Evolutionary conservation across 441 rosid genomes (phyloP).

Genomic region (Populus trichocarpa): DNA sequence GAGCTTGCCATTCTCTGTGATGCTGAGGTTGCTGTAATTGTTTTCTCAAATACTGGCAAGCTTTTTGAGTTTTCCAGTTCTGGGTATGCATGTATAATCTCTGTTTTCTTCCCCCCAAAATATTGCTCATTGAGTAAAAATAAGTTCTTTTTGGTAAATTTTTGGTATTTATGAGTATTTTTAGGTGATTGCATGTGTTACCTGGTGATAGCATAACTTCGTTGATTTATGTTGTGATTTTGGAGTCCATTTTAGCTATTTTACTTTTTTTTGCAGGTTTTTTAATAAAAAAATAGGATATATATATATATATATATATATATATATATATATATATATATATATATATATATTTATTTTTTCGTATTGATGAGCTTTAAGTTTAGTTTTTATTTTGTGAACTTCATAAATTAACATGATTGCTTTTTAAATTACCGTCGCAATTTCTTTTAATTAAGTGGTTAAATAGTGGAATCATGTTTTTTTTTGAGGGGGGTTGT

Average conservation of each 20-base stretch:
- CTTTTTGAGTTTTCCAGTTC: conserved; percentile 85
- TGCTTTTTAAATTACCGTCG: not conserved
- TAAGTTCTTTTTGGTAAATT: not conserved
- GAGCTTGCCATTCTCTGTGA: conserved; percentile 96
- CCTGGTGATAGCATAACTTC: not conserved
- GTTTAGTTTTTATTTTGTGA: not conserved
- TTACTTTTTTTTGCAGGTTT: not conserved
- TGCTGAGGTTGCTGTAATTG: conserved; percentile 90
- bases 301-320: too few relatives aligned
- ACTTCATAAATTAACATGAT: not conserved
- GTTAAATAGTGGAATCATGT: not conserved
- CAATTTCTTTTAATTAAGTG: not conserved
- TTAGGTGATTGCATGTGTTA: conserved; percentile 12
- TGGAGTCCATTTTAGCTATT: not conserved
- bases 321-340: too few relatives aligned
- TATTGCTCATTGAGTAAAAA: not conserved
- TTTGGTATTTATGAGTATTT: not conserved
- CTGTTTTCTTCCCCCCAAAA: not conserved
- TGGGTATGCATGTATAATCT: conserved; percentile 41
- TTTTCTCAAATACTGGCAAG: conserved; percentile 92
- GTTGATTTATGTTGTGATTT: not conserved
- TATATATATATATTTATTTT: too few relatives aligned
- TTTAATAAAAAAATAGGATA: too few relatives aligned
- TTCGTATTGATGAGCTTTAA: not conserved
- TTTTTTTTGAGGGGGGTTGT: not conserved